Evolutionary conservation across 116 monocot genomes (phyloP).

Genomic region (Dioscorea cayenensis): DNA sequence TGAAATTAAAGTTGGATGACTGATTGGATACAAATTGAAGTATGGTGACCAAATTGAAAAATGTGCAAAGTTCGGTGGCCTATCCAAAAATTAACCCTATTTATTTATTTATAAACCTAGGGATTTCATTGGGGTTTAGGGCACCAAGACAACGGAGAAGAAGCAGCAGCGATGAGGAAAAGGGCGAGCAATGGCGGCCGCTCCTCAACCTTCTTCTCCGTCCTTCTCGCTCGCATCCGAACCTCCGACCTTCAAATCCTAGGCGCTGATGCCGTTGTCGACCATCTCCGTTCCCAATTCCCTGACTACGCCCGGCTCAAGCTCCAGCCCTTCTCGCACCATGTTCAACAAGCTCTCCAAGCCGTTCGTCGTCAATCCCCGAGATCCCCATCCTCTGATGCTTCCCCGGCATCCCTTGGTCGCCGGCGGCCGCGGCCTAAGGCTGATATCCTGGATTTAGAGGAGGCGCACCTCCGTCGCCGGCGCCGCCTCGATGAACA

Average conservation of each 20-base stretch:
- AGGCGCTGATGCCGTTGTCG: conserved; percentile 17
- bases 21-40: no score
- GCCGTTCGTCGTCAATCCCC: conserved; percentile 7
- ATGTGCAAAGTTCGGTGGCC: no score
- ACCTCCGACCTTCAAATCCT: conserved; percentile 12
- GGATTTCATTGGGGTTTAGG: no score
- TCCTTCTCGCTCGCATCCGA: conserved; percentile 23
- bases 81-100: no score
- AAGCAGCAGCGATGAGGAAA: not conserved
- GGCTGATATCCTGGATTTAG: conserved; percentile 9
- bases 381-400: not conserved
- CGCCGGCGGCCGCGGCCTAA: conserved; percentile 1
- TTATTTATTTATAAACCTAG: no score
- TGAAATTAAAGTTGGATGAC: no score
- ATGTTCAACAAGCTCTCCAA: conserved; percentile 24
- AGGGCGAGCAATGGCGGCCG: not conserved
- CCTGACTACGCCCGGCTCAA: conserved; percentile 48
- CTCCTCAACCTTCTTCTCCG: conserved; percentile 5
- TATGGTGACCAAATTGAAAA: no score
- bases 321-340: conserved; percentile 31
- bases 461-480: conserved; percentile 24
- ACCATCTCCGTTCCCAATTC: conserved; percentile 37
- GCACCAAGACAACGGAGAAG: no score
- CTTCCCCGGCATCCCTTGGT: not conserved
- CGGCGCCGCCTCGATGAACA: not conserved